Evolutionary conservation across 1,284 basidiomycete species (phyloP).

Genomic region (Leucoagaricus sp.): DNA sequence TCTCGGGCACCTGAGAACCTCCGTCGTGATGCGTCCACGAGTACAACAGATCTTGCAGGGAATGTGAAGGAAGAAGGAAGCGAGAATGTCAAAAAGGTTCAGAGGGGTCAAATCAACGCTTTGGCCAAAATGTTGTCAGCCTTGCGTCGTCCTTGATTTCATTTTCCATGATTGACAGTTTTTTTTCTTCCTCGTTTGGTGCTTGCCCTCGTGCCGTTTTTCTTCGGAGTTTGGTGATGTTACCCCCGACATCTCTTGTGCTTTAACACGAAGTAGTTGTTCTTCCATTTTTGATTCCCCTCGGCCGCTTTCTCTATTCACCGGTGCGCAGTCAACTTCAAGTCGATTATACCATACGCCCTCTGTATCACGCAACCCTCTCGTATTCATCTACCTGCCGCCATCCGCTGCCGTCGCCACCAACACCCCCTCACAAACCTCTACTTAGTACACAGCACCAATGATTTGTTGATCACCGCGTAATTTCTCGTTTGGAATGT

Average conservation of each 20-base stretch:
- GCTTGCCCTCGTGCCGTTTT: neutral
- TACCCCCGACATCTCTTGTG: conserved; percentile 20
- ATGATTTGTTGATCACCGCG: conserved; percentile 13
- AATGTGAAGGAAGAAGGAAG: conserved; percentile 46
- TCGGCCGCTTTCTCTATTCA: conserved; percentile 21
- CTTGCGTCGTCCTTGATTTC: conserved; percentile 47
- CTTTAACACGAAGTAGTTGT: conserved; percentile 28
- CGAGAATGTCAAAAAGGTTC: conserved; percentile 66
- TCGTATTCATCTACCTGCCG: neutral
- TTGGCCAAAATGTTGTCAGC: conserved; percentile 84
- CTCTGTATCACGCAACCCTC: neutral
- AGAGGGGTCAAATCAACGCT: conserved; percentile 81
- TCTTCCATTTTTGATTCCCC: conserved; percentile 23
- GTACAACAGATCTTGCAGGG: conserved; percentile 64
- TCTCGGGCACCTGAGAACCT: conserved; percentile 41
- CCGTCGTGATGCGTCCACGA: conserved; percentile 60
- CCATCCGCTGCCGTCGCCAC: neutral
- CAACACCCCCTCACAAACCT: neutral
- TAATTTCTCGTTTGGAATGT: conserved; percentile 9
- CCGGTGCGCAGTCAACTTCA: conserved; percentile 42
- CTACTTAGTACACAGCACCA: conserved; percentile 11
- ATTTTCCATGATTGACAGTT: conserved; percentile 13
- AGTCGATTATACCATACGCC: neutral
- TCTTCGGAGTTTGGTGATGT: conserved; percentile 20
- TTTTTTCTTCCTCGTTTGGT: conserved; percentile 4